phyloP scores from a whole-genome alignment of 768 basidiomycete genomes.

The Ephemerocybe angulata region DNA sequence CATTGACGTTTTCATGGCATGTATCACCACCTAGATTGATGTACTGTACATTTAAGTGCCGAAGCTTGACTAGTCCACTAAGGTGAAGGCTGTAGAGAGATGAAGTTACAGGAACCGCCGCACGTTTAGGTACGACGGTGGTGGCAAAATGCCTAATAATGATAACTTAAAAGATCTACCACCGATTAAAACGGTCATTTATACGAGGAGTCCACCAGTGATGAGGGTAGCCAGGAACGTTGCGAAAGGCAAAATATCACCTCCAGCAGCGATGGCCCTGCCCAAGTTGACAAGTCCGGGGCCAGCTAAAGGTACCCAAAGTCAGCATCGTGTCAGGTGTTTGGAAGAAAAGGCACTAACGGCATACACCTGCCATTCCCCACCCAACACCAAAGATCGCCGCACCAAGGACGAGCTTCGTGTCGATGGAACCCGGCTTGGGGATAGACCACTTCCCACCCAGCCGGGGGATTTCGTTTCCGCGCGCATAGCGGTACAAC shows the following conservation, averaged over 20 bases:
- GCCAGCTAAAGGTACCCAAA: conserved; percentile 40
- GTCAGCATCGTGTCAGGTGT: background rate
- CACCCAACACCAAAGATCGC: conserved; percentile 61
- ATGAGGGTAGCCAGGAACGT: conserved; percentile 41
- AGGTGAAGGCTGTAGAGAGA: background rate
- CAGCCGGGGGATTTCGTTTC: conserved; percentile 35
- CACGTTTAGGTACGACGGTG: no score
- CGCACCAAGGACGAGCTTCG: conserved; percentile 45
- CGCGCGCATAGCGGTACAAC: conserved; percentile 41
- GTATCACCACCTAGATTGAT: no score
- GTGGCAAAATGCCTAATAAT: no score
- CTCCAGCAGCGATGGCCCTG: conserved; percentile 32
- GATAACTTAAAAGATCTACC: conserved; percentile 9
- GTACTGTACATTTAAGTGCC: no score
- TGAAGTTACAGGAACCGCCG: background rate
- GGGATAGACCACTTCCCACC: conserved; percentile 45
- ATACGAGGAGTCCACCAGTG: conserved; percentile 35
- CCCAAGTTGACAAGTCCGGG: conserved; percentile 63
- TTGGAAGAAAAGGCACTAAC: conserved; percentile 34
- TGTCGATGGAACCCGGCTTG: conserved; percentile 38
- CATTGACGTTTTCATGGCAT: no score
- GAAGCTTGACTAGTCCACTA: no score
- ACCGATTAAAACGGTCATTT: conserved; percentile 7
- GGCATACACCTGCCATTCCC: conserved; percentile 59
- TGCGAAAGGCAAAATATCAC: conserved; percentile 30